These are phyloP conservation scores for Macrolepiota fuliginosa DNA, from an alignment of 768 basidiomycete genomes.

Conservation along the genomic window DNA sequence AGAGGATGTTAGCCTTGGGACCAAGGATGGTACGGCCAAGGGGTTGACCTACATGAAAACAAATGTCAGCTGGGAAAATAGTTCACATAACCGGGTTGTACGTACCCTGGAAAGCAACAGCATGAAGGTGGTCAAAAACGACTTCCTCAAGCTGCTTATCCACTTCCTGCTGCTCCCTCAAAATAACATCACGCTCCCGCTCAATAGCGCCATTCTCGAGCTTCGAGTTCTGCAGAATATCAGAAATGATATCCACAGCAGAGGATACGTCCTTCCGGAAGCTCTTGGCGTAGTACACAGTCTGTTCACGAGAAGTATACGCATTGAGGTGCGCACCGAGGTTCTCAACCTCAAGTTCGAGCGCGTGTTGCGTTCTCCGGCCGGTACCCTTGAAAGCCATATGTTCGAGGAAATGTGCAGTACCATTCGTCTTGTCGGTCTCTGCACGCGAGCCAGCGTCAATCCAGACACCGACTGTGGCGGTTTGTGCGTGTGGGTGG, in stretches of 20 bases:
- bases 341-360: slow-evolving; percentile 98
- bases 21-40: slow-evolving; percentile 97
- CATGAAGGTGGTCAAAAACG: slow-evolving; percentile 96
- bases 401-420: slow-evolving; percentile 98
- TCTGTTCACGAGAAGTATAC: slow-evolving; percentile 98
- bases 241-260: slow-evolving; percentile 95
- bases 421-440: slow-evolving; percentile 91
- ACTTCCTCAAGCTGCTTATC: slow-evolving; percentile 99
- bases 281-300: slow-evolving; percentile 98
- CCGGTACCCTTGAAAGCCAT: slow-evolving; percentile 98
- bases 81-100: slow-evolving; percentile 14
- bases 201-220: slow-evolving; percentile 86
- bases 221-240: slow-evolving; percentile 97
- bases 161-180: slow-evolving; percentile 98
- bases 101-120: slow-evolving; percentile 94
- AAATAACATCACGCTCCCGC: slow-evolving; percentile 93
- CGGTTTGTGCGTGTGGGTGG: slow-evolving; percentile 88
- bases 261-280: slow-evolving; percentile 92
- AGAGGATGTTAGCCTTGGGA: slow-evolving; percentile 93
- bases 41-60: slow-evolving; percentile 65
- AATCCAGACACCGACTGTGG: slow-evolving; percentile 99
- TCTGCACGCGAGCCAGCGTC: slow-evolving; percentile 98
- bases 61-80: slow-evolving; percentile 9
- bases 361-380: slow-evolving; percentile 80
- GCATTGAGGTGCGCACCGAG: slow-evolving; percentile 97